These are phyloP conservation scores for Nannochloropsis gaditana DNA, from an alignment of 108 stramenopile genomes.

Conservation along the genomic window DNA sequence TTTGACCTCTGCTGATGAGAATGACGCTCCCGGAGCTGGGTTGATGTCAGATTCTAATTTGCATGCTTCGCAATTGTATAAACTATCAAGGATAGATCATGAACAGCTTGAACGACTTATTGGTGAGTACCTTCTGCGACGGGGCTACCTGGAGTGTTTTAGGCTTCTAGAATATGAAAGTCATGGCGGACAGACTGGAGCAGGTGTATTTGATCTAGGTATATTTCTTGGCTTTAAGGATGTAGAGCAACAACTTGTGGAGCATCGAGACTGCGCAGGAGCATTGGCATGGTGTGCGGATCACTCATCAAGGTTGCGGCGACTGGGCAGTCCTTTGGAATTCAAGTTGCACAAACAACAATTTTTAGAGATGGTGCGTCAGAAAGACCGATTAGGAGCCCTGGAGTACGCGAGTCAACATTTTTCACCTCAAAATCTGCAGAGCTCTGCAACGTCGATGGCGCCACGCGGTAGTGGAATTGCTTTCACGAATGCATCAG, in stretches of 20 bases:
- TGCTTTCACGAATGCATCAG: not conserved
- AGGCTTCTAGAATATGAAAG: not conserved
- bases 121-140: not conserved
- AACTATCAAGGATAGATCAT: not conserved
- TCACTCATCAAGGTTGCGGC: conserved; percentile 40
- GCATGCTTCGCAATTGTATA: not conserved
- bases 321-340: conserved; percentile 38
- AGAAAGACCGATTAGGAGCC: conserved; percentile 22
- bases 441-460: not conserved
- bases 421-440: not conserved
- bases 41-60: not conserved
- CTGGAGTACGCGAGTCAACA: not conserved
- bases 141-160: not conserved
- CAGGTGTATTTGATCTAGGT: conserved; percentile 15
- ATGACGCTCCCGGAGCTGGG: not conserved
- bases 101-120: not conserved
- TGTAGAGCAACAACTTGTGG: conserved; percentile 5
- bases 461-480: not conserved
- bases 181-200: not conserved
- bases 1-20: not conserved
- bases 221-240: not conserved
- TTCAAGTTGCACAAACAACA: conserved; percentile 36
- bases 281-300: conserved; percentile 45
- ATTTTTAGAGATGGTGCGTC: conserved; percentile 41
- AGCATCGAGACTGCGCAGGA: not conserved